Evolutionary conservation across 2,329 filamentous ascomycete genomes (phyloP).

Genomic region (Trichoderma brevicompactum): DNA sequence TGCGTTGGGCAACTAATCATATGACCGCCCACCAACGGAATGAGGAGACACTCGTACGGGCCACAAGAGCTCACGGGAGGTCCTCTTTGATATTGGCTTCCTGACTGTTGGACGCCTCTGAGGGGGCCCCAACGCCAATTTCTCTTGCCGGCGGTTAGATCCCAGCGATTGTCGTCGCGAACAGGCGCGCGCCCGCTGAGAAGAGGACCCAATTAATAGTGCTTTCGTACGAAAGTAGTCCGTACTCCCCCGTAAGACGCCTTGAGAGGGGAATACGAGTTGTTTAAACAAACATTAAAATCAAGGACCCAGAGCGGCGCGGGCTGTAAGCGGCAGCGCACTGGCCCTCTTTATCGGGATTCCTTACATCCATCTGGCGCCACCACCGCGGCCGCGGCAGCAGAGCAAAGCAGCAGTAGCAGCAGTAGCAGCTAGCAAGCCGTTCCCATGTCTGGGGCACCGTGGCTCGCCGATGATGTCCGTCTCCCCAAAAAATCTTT

Average conservation of each 20-base stretch:
- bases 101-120: neutral
- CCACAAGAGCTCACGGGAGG: neutral
- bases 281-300: neutral
- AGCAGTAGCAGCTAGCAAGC: too few species aligned
- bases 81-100: neutral
- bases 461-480: neutral
- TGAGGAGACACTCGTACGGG: neutral
- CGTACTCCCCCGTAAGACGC: conserved; percentile 6
- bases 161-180: conserved; percentile 3
- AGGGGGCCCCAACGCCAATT: neutral
- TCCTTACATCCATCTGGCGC: neutral
- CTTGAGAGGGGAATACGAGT: conserved; percentile 3
- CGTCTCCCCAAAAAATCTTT: neutral
- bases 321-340: conserved; percentile 5
- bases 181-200: conserved; percentile 19
- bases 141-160: conserved; percentile 15
- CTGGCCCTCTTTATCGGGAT: neutral
- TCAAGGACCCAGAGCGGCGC: conserved; percentile 1
- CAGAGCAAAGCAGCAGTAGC: neutral
- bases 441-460: too few species aligned
- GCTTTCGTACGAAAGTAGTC: neutral
- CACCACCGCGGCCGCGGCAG: neutral
- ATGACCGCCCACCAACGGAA: neutral
- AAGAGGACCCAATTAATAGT: conserved; percentile 1
- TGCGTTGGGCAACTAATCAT: neutral